Evolutionary conservation across 2,329 filamentous ascomycete genomes (phyloP), one percentile per base, ranked within the genome.

Genomic region (Epichloe scottii): DNA sequence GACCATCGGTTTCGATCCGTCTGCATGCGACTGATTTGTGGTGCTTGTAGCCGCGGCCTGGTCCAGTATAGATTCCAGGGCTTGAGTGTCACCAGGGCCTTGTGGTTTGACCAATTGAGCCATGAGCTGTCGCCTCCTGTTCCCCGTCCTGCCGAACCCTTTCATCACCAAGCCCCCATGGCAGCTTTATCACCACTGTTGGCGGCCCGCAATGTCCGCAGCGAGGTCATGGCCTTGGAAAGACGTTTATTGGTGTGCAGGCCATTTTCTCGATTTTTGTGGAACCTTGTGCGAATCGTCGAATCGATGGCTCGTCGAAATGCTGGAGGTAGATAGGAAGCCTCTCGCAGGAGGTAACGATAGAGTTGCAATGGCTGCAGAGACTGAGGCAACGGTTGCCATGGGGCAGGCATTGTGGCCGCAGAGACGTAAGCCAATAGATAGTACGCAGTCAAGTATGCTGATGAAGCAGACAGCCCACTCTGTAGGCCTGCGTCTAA

Each of bases 331-430:
- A 84, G 73, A 59, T 84, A 84, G 30, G 76, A 74, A 39, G 72
- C 68, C 66, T 82, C 78, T 53, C 81, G 78, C 37, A 84, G 75
- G 21, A 84, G 66, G 52, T 78, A 72, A 51, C 81, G 74, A 62
- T 81, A 84, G 45, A 80, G 63, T 57, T 65, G 59, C n/a, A 61
- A 53, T 37, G 62, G 58, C 10, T 58, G 52, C 15, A 65, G 59
- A 38, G 53, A 54, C 6, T 50, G 14, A 35, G 63, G 60, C 3
- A 65, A 54, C 5, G 56, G 51, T 30, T 57, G 53, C 26, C 58
- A 50, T 8, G 65, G 63, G 12, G 53, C 54, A 50, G 64, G 63
- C 65, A 67, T 67, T 41, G 21, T 48, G 19, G 21, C 17, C 42
- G 33, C 37, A 38, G 43, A 30, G 10, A 17, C 17, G 12, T 14